phyloP scores from a whole-genome alignment of 139 green algal genomes.

The Auxenochlorella pyrenoidosa region DNA sequence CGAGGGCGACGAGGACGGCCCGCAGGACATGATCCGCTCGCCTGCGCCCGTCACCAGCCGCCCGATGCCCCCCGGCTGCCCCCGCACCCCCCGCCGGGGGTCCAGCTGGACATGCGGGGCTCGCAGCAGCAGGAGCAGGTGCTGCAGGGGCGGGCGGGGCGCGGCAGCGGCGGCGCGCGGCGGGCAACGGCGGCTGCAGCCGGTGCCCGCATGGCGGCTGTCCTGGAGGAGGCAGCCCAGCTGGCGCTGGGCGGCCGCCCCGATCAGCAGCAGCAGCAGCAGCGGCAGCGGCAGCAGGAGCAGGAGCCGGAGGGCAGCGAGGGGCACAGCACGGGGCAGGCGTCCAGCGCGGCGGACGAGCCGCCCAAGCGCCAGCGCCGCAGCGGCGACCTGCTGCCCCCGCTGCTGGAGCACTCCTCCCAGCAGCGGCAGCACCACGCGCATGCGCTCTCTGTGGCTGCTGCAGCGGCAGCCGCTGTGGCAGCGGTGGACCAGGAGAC shows the following conservation, averaged over 20 bases:
- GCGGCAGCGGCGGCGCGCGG: background rate
- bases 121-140: background rate
- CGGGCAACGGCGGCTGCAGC: background rate
- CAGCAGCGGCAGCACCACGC: background rate
- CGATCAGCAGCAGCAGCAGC: slow-evolving; percentile 10
- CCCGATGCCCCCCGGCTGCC: background rate
- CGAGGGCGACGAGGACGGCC: background rate
- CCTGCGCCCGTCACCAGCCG: slow-evolving; percentile 26
- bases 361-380: slow-evolving; percentile 25
- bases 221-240: background rate
- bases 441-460: background rate
- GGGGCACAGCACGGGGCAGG: slow-evolving; percentile 9
- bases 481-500: background rate
- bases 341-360: slow-evolving; percentile 9
- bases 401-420: slow-evolving; percentile 1
- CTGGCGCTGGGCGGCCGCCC: background rate
- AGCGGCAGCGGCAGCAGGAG: background rate
- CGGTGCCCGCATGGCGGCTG: background rate
- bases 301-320: slow-evolving; percentile 26
- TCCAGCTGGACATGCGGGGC: background rate
- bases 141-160: background rate
- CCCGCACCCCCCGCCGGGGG: background rate
- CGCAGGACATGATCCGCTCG: slow-evolving; percentile 16
- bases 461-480: background rate
- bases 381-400: slow-evolving; percentile 19